Evolutionary conservation across 2,329 filamentous ascomycete species (phyloP).

Genomic region (Nemania abortiva): DNA sequence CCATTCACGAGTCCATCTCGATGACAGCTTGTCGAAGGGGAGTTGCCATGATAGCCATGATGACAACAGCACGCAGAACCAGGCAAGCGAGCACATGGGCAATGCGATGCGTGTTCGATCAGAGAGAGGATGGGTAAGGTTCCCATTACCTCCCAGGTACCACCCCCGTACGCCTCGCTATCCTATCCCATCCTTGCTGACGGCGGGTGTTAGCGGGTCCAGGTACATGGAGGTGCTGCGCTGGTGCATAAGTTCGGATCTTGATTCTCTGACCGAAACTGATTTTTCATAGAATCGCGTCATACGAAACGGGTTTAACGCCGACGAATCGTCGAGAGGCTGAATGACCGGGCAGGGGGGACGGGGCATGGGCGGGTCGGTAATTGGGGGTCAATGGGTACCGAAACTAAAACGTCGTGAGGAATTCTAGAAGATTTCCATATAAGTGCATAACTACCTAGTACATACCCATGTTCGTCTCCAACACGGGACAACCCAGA

Average conservation of each 20-base stretch:
- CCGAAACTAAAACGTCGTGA: not conserved
- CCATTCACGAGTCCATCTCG: slow-evolving; percentile 5
- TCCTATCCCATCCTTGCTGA: slow-evolving; percentile 24
- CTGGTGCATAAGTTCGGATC: not conserved
- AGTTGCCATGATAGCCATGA: not conserved
- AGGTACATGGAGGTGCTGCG: slow-evolving; percentile 6
- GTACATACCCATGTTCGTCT: not conserved
- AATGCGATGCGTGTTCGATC: not conserved
- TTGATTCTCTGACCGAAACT: slow-evolving; percentile 8
- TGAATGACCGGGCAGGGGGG: slow-evolving; percentile 24
- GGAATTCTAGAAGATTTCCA: slow-evolving; percentile 29
- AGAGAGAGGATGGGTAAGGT: not conserved
- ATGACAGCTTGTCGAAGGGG: too few species aligned
- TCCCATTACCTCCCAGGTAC: not conserved
- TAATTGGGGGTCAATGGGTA: slow-evolving; percentile 8
- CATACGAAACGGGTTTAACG: slow-evolving; percentile 19
- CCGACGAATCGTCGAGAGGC: slow-evolving; percentile 27
- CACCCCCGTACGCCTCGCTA: not conserved
- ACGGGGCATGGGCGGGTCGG: not conserved
- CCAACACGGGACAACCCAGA: not conserved
- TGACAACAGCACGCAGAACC: not conserved
- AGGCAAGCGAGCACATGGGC: not conserved
- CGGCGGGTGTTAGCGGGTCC: slow-evolving; percentile 4
- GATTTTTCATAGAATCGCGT: slow-evolving; percentile 31
- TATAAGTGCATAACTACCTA: slow-evolving; percentile 14